Evolutionary conservation across 495 filamentous ascomycete species (phyloP).

Genomic region (Neurospora tetrasperma): DNA sequence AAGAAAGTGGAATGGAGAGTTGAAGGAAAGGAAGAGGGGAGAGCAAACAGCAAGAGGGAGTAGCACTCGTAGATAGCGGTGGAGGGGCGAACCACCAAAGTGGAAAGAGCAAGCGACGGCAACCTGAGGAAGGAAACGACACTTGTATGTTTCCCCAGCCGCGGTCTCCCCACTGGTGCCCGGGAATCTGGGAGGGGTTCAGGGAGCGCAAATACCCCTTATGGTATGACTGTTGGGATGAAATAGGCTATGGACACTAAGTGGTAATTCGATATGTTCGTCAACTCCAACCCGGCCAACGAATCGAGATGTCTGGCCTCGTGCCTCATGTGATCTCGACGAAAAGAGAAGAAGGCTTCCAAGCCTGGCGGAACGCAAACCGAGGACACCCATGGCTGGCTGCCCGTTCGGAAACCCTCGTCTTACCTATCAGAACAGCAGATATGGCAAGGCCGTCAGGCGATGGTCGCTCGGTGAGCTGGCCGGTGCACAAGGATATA

Average conservation of each 20-base stretch:
- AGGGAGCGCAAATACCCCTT: neutral
- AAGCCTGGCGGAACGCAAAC: neutral
- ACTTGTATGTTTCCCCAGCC: neutral
- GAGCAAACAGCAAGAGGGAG: neutral
- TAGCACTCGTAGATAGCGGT: neutral
- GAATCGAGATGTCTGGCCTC: too few species aligned
- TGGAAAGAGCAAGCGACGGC: neutral
- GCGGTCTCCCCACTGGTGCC: neutral
- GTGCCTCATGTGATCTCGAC: neutral
- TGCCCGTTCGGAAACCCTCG: neutral
- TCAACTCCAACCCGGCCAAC: neutral
- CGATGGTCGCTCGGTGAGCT: neutral
- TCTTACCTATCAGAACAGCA: neutral
- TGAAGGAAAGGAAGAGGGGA: neutral
- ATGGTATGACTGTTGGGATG: neutral
- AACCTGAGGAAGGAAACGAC: neutral
- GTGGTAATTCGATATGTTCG: neutral
- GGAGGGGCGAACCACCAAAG: neutral
- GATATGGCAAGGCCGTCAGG: neutral
- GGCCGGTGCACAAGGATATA: neutral
- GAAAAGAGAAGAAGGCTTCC: neutral
- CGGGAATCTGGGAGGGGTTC: neutral
- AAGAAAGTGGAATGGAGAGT: neutral
- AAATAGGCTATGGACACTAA: neutral
- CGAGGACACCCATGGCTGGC: neutral